Evolutionary conservation across 805 yeast genomes (phyloP).

Genomic region (Pichia exigua): DNA sequence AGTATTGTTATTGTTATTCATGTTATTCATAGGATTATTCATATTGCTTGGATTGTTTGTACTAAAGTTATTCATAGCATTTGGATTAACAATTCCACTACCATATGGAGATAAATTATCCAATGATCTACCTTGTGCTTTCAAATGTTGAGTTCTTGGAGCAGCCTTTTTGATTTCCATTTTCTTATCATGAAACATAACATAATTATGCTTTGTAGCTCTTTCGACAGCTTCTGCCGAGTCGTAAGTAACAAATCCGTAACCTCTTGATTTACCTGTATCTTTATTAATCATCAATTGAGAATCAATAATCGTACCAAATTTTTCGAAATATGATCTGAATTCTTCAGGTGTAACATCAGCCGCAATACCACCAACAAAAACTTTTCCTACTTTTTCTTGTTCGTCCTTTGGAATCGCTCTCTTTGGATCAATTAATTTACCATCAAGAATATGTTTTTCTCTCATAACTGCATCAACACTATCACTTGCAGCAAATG

Average conservation of each 20-base stretch:
- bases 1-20: conserved; percentile 7
- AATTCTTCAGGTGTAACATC: conserved; percentile 90
- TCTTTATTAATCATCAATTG: conserved; percentile 96
- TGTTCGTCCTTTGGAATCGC: conserved; percentile 98
- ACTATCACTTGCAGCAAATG: conserved; percentile 71
- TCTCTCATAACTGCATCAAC: conserved; percentile 82
- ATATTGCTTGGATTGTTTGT: conserved; percentile 13
- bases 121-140: conserved; percentile 3
- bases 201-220: conserved; percentile 73
- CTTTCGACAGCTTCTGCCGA: conserved; percentile 89
- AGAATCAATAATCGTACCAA: conserved; percentile 89
- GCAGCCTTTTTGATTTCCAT: conserved; percentile 82
- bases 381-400: conserved; percentile 92
- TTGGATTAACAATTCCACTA: conserved; percentile 12
- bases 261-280: conserved; percentile 94
- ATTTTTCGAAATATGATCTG: conserved; percentile 75
- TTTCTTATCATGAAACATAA: conserved; percentile 77
- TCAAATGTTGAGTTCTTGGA: conserved; percentile 60
- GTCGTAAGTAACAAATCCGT: conserved; percentile 94
- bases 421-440: conserved; percentile 93
- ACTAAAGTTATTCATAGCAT: conserved; percentile 9
- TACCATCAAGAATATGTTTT: conserved; percentile 89
- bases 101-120: conserved; percentile 1
- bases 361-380: conserved; percentile 94
- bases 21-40: conserved; percentile 11